Percentiles rank a stretch among this genome's conserved stretches.
These are phyloP conservation scores for Paulownia fortunei DNA, from an alignment of 257 asterid species.

Conservation along the genomic window DNA sequence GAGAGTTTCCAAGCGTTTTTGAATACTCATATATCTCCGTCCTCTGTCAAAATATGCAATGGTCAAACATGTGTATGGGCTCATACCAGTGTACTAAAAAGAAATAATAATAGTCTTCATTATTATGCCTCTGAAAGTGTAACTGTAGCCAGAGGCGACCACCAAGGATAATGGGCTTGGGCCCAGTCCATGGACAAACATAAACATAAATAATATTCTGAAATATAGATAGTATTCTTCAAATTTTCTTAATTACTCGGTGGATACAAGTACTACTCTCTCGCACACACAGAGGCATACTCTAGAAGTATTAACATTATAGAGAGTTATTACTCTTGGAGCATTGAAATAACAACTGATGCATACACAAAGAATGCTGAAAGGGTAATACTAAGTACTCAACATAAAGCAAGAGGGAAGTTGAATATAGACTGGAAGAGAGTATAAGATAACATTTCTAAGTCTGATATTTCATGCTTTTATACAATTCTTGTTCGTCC, in stretches of 20 bases:
- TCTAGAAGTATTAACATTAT: not conserved
- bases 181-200: conserved; percentile 6
- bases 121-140: conserved; percentile 7
- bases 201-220: not conserved
- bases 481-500: not conserved
- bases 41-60: conserved; percentile 63
- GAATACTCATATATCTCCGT: conserved; percentile 96
- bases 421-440: not conserved
- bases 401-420: not conserved
- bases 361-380: not conserved
- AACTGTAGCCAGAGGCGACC: conserved; percentile 3
- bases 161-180: conserved; percentile 13
- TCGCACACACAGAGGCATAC: not conserved
- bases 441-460: not conserved
- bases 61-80: conserved; percentile 31
- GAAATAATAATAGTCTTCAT: not conserved
- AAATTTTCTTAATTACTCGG: not conserved
- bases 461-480: not conserved
- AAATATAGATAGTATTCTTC: not conserved
- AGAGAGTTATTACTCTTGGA: not conserved
- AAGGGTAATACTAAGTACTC: conserved; percentile 1
- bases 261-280: not conserved
- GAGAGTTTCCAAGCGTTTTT: conserved; percentile 91
- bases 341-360: not conserved
- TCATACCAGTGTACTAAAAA: conserved; percentile 23